Base-by-base conservation (phyloP, 2,329 filamentous ascomycete species). In the Fusarium metavorans region DNA sequence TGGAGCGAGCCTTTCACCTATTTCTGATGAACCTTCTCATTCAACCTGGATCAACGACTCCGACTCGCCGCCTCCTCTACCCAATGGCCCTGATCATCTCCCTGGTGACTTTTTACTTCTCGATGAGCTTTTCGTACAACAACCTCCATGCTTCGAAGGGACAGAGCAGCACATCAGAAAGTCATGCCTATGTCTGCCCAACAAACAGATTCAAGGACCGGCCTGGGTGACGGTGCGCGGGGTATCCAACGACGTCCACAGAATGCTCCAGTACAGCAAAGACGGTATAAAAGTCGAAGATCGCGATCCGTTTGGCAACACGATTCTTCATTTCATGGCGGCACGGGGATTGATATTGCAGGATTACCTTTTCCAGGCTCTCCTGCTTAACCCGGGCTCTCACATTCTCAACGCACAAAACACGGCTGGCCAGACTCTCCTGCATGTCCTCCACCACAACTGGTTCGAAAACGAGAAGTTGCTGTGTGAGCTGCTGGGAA, bases 81-180 rank as follows among this genome's bases (percentile, higher is more conserved):
- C 70, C 8, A 69, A 64, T 27, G 60, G 70, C 1, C 81, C 80
- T 5, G 76, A 77, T 41, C 82, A 84, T 6, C 75, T 90, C 6
- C 86, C 88, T 0, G 87, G 88, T 23, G 87, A 90, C 72, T 88
- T 88, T 41, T 79, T 90, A 8, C 82, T 76, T n/a, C 71, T 84
- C 20, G 78, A 80, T 14, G 52, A 74, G 1, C 70, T 79, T 5
- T 41, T 76, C 11, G 39, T 30, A 0, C 16, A 61, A 5, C 68
- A 71, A n/a, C 52, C 72, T 1, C 52, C 48, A 11, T 83, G 81
- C 50, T 62, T 74, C 18, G 56, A 66, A 0, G 71, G 69, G 4
- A 61, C 68, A 2, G 73, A 74, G 18, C 73, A 79, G 2, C 81
- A 84, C 41, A 41, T 65, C 3, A 70, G 64, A 6, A 68, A 72